phyloP scores from a whole-genome alignment of 2,329 filamentous ascomycete species.

The Diaporthe batatas region DNA sequence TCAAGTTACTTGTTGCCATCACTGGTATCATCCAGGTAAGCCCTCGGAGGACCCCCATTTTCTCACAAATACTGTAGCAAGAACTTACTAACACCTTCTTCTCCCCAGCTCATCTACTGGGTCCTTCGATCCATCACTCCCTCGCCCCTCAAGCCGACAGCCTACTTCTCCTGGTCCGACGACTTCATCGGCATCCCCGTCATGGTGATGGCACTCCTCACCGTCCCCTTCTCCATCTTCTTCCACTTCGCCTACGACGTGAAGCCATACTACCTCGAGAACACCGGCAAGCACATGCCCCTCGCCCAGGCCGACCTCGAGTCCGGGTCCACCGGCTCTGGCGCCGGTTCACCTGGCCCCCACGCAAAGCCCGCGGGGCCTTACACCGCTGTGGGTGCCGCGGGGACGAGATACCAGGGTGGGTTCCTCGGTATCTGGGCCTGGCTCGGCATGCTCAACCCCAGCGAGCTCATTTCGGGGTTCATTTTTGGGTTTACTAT shows the following conservation, averaged over 20 bases:
- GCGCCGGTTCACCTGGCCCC: neutral
- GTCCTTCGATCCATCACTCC: conserved; percentile 44
- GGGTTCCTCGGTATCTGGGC: conserved; percentile 45
- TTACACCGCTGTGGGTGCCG: conserved; percentile 36
- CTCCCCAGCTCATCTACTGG: conserved; percentile 47
- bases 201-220: conserved; percentile 47
- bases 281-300: conserved; percentile 33
- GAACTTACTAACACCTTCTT: neutral
- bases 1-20: conserved; percentile 52
- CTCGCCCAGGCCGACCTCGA: conserved; percentile 32
- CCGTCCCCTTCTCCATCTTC: conserved; percentile 48
- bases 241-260: conserved; percentile 47
- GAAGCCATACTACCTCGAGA: conserved; percentile 45
- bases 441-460: conserved; percentile 43
- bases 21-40: conserved; percentile 49
- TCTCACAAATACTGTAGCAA: neutral
- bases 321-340: neutral
- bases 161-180: conserved; percentile 46
- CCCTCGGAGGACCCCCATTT: too few species aligned
- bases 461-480: conserved; percentile 43
- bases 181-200: conserved; percentile 48
- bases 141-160: conserved; percentile 44
- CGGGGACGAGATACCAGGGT: conserved; percentile 45
- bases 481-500: conserved; percentile 40
- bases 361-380: neutral